Percentiles rank a stretch among this genome's conserved stretches.
phyloP scores from a whole-genome alignment of 257 asterid genomes.

The Petunia secreta region DNA sequence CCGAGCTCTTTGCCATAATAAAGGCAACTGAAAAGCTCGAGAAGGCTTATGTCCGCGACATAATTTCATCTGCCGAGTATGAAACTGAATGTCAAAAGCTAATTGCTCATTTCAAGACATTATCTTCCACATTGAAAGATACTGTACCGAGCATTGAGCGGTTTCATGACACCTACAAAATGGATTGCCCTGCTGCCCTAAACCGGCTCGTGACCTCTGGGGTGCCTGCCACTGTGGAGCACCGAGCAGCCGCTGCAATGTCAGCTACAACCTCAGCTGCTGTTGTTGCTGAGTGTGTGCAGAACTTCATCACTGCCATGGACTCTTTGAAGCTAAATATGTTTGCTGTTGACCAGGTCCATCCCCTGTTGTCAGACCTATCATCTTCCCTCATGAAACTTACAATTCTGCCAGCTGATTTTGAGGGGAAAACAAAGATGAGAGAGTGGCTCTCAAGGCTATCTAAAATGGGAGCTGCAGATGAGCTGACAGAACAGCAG shows the following conservation, averaged over 20 bases:
- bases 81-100: conserved; percentile 80
- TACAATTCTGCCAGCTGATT: conserved; percentile 75
- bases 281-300: conserved; percentile 89
- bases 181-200: conserved; percentile 85
- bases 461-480: conserved; percentile 91
- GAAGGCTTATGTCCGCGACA: conserved; percentile 84
- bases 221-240: conserved; percentile 97
- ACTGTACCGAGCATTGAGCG: conserved; percentile 80
- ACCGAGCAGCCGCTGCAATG: conserved; percentile 64
- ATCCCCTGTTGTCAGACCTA: conserved; percentile 78
- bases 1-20: conserved; percentile 86
- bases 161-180: conserved; percentile 79
- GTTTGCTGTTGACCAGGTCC: conserved; percentile 96
- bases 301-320: conserved; percentile 91
- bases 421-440: conserved; percentile 95
- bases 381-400: conserved; percentile 83
- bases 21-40: conserved; percentile 95
- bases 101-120: conserved; percentile 81
- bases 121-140: conserved; percentile 76
- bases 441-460: conserved; percentile 87
- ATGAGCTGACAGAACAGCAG: conserved; percentile 96
- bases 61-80: conserved; percentile 62
- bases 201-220: conserved; percentile 81
- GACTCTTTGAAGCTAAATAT: conserved; percentile 84
- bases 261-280: conserved; percentile 71